phyloP scores from a whole-genome alignment of 2,329 filamentous ascomycete genomes.

The Berkeleyomyces rouxiae region DNA sequence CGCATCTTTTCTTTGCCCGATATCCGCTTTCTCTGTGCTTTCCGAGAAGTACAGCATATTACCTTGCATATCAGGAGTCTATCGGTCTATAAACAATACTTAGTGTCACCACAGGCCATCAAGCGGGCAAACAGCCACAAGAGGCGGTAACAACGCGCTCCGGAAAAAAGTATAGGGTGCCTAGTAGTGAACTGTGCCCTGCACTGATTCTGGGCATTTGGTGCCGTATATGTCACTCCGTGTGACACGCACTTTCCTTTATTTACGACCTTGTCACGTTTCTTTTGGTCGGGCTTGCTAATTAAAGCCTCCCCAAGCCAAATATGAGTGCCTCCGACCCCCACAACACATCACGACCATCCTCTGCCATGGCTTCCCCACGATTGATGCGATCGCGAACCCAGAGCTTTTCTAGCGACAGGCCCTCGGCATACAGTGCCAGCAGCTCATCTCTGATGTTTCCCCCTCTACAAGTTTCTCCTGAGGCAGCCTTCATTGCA shows the following conservation, averaged over 20 bases:
- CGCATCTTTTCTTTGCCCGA: not conserved
- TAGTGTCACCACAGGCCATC: conserved; percentile 1
- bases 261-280: not conserved
- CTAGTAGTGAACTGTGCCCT: not conserved
- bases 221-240: not conserved
- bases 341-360: conserved; percentile 20
- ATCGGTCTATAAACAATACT: not conserved
- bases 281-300: not conserved
- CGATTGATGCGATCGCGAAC: conserved; percentile 30
- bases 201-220: not conserved
- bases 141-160: not conserved
- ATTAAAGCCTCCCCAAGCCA: not conserved
- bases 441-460: conserved; percentile 42
- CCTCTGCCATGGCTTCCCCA: conserved; percentile 21
- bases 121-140: not conserved
- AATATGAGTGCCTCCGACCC: conserved; percentile 11
- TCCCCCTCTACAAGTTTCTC: conserved; percentile 52
- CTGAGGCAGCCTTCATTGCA: conserved; percentile 75
- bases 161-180: not conserved
- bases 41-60: not conserved
- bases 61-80: not conserved
- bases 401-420: conserved; percentile 55
- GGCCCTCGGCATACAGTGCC: conserved; percentile 42
- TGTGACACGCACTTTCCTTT: not conserved
- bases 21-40: not conserved